phyloP scores from a whole-genome alignment of 1,284 basidiomycete genomes.

The Moesziomyces sp. region DNA sequence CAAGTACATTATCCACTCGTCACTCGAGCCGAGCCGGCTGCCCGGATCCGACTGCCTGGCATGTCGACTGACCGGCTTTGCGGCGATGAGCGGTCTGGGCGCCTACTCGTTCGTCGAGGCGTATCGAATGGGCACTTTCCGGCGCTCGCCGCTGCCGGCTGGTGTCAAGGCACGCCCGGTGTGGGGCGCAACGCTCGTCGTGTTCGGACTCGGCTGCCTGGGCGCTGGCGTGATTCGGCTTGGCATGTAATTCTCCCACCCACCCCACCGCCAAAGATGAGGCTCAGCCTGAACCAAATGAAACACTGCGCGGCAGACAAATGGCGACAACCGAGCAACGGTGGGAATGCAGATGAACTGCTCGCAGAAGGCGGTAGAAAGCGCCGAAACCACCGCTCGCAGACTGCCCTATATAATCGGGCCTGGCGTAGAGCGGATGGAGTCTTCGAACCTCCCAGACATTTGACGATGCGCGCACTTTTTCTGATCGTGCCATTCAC shows the following conservation, averaged over 20 bases:
- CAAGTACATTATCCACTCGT: conserved; percentile 36
- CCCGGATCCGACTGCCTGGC: conserved; percentile 54
- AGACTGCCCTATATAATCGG: no score
- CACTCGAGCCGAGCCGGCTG: conserved; percentile 21
- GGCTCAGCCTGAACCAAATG: no score
- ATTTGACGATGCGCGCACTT: no score
- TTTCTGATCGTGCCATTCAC: no score
- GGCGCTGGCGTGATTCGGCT: conserved; percentile 49
- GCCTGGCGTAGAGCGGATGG: no score
- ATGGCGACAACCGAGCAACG: no score
- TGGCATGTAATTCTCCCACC: conserved; percentile 14
- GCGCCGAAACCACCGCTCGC: no score
- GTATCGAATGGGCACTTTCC: conserved; percentile 50
- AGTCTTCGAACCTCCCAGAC: no score
- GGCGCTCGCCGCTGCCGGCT: conserved; percentile 24
- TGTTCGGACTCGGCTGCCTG: conserved; percentile 41
- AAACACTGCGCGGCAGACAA: no score
- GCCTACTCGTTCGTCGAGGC: conserved; percentile 60
- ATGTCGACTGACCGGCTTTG: conserved; percentile 62
- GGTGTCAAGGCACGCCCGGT: conserved; percentile 38
- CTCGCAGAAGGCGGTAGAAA: no score
- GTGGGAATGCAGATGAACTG: no score
- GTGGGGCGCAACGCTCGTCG: conserved; percentile 48
- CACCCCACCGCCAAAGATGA: background rate
- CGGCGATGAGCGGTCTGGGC: conserved; percentile 54